Base-by-base conservation (phyloP, 2,329 filamentous ascomycete species). In the Mycogone perniciosa region DNA sequence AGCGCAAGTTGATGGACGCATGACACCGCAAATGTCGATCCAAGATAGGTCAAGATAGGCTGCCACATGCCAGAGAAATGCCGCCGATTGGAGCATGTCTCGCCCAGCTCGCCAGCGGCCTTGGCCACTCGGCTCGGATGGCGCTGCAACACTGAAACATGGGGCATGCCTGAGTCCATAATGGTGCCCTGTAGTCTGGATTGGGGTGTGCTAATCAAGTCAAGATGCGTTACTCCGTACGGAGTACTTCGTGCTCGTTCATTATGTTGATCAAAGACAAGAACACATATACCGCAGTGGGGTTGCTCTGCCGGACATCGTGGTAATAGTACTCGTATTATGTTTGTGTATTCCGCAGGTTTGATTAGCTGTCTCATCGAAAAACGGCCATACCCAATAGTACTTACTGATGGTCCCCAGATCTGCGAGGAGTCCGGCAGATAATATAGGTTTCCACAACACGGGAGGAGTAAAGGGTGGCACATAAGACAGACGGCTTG, bases 11-110 rank as follows among this genome's bases (percentile, higher is more conserved):
- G 11, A 37, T 30, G 48, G 44, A 56, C 57, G 56, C 57, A 59
- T 58, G 57, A 57, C 57, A 57, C 52, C 44, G 6, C 33, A 31
- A 35, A 35, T 42, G 46, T 50, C 46, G 46, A 48, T 48, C 40
- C 34, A 29, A 29, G 40, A 44, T 20, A 9, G 39, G 33, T 46
- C 31, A 44, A 31, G 43, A 47, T 54, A 47, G 42, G 54, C 44
- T 48, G 50, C 54, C 52, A 52, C 52, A 52, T 52, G 50, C 45
- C 49, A 34, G 41, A 52, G 40, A 34, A 45, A 31, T 48, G 49
- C 49, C 49, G 40, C 40, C 37, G 34, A 52, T 51, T 52, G 49
- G 48, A 45, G 39, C 49, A 31, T 33, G 31, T 37, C 6, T 46
- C 29, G 30, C 31, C 40, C 51, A 44, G 49, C 40, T 44, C 33